These are phyloP conservation scores for Vigna hirtella DNA, from an alignment of 306 rosid species.

Conservation along the genomic window DNA sequence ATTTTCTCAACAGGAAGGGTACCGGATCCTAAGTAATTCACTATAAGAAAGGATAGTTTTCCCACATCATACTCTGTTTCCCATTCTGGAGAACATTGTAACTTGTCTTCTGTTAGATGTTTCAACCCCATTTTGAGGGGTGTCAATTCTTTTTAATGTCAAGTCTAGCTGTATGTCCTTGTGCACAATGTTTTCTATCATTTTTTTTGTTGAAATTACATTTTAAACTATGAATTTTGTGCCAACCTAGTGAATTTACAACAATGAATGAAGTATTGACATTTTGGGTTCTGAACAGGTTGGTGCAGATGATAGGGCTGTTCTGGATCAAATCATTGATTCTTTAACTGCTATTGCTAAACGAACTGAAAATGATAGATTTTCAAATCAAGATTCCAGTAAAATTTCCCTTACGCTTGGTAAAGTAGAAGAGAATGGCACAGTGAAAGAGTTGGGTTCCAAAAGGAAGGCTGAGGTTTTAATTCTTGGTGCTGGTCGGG, in stretches of 20 bases:
- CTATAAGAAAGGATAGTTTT: background rate
- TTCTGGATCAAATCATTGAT: conserved; percentile 78
- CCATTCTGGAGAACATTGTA: background rate
- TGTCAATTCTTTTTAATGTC: conserved; percentile 10
- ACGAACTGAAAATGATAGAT: conserved; percentile 49
- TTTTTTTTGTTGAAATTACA: background rate
- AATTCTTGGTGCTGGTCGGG: conserved; percentile 95
- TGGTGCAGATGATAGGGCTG: conserved; percentile 75
- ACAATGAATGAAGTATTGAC: conserved; percentile 20
- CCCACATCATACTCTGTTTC: conserved; percentile 9
- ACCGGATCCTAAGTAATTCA: conserved; percentile 7
- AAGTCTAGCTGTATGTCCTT: background rate
- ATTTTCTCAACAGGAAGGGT: background rate
- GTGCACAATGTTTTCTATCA: background rate
- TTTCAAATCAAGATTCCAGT: conserved; percentile 52
- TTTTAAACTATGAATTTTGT: conserved; percentile 8
- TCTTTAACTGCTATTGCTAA: conserved; percentile 81
- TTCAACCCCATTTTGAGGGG: background rate
- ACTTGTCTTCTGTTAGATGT: conserved; percentile 3
- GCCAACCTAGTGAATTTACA: background rate
- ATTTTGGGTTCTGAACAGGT: conserved; percentile 66
- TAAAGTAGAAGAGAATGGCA: conserved; percentile 57
- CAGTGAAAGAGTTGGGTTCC: conserved; percentile 50
- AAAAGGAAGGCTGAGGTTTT: conserved; percentile 75
- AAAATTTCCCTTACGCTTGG: conserved; percentile 74